These are phyloP conservation scores for Mediolabrus comicus DNA, from an alignment of 108 stramenopile genomes.

Conservation along the genomic window DNA sequence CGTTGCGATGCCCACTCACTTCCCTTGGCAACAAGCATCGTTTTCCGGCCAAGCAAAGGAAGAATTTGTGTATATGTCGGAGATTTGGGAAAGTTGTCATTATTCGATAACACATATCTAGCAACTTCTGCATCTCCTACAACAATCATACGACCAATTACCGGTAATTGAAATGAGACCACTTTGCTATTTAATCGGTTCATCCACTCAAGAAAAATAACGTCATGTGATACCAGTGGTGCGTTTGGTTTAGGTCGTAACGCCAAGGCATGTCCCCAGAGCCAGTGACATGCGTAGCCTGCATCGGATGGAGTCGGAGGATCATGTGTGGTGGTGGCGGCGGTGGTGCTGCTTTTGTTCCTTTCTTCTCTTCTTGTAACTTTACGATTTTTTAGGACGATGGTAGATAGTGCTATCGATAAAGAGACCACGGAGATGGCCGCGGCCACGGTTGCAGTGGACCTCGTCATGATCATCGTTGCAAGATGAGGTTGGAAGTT, in stretches of 20 bases:
- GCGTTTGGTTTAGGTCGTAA: slow-evolving; percentile 7
- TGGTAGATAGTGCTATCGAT: neutral
- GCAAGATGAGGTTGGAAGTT: too few species aligned
- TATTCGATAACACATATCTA: slow-evolving; percentile 5
- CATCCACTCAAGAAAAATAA: slow-evolving; percentile 29
- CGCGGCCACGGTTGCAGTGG: neutral
- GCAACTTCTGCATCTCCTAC: slow-evolving; percentile 32
- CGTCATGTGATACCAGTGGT: slow-evolving; percentile 20
- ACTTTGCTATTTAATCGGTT: slow-evolving; percentile 36
- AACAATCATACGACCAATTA: slow-evolving; percentile 25
- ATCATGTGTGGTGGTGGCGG: too few species aligned
- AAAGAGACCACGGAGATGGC: neutral
- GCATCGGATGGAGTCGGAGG: neutral
- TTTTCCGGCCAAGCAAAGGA: slow-evolving; percentile 26
- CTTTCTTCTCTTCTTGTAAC: neutral
- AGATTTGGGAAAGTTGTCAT: slow-evolving; percentile 13
- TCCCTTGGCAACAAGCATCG: slow-evolving; percentile 25
- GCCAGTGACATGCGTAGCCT: slow-evolving; percentile 9
- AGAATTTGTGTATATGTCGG: slow-evolving; percentile 9
- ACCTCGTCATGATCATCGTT: too few species aligned
- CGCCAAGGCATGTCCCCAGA: slow-evolving; percentile 18
- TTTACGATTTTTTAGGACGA: neutral
- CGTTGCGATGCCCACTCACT: slow-evolving; percentile 25
- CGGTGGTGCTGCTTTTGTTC: neutral
- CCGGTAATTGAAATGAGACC: slow-evolving; percentile 25